Evolutionary conservation across 2,329 filamentous ascomycete species (phyloP), one percentile per base, ranked within the genome.

Genomic region (Aspergillus fructus): DNA sequence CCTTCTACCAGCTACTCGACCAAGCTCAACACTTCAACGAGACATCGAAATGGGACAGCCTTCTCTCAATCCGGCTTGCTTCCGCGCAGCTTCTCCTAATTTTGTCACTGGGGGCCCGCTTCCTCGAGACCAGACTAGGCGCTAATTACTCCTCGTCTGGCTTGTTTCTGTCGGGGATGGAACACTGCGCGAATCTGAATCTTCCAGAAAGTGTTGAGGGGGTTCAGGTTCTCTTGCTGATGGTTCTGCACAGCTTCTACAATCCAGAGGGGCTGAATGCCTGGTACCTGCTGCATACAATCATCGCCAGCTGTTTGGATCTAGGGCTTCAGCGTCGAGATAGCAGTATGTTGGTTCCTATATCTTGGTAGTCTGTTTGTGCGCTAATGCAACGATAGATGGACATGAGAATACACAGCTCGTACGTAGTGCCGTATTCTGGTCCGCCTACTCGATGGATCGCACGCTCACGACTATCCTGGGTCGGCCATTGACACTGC

Each of bases 161-260:
- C 17, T 15, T 45, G 11, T 45, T 45, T 11, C 11, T 45, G 12
- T 21, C 42, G 11, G 42, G 42, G 15, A 45, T 55, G 53, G 27
- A 21, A 24, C 34, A 50, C 19, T 39, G 34, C 5, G 34, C 53
- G 17, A 46, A 49, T 15, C 30, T 55, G 17, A 49, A 41, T 3
- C 46, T 55, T 21, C 53, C 48, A 13, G 53, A 49, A 17, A 55
- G 53, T 21, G 23, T 49, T 9, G 53, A 55, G 12, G 53, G 53
- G 7, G 53, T 55, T 3, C 46, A 55, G 37, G 33, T 49, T 13
- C 37, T 55, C 3, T 15, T 55, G 17, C 34, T 55, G 3, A 24
- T 55, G 53, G 53, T 55, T 5, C 46, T 49, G 15, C 53, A 55
- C 34, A 55, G 46, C 17, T 55, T 55, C 17, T 50, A 49, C n/a